Conservation (phyloP, 176 grass and related monocot genomes). For the Coix lacrymajobi region DNA sequence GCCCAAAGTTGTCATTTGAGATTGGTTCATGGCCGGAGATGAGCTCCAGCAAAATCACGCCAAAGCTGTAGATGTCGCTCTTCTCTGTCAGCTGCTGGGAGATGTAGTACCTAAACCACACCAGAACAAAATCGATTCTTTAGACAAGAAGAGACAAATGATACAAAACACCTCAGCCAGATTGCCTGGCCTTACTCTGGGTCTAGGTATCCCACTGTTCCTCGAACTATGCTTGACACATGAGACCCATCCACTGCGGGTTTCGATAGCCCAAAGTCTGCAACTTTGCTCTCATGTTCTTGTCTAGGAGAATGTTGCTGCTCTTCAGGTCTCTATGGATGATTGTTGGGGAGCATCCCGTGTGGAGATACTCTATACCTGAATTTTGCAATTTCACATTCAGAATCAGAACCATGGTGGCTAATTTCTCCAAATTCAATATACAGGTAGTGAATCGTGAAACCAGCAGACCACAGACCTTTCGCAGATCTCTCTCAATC, state of each 20-base stretch:
- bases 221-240: constrained; percentile 82
- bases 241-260: constrained; percentile 63
- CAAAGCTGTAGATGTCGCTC: constrained; percentile 95
- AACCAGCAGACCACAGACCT: constrained; percentile 35
- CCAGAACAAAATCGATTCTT: not conserved
- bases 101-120: constrained; percentile 75
- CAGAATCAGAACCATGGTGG: not conserved
- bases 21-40: constrained; percentile 94
- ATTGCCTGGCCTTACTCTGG: constrained; percentile 69
- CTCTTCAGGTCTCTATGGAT: constrained; percentile 96
- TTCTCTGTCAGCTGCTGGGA: constrained; percentile 97
- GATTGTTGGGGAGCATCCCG: constrained; percentile 90
- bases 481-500: constrained; percentile 98
- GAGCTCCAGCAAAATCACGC: constrained; percentile 88
- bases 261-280: constrained; percentile 91
- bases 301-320: constrained; percentile 92
- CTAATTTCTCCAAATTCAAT: not conserved
- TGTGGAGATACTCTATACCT: constrained; percentile 98
- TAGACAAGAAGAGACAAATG: not conserved
- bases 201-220: constrained; percentile 90
- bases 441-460: not conserved
- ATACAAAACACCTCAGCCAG: not conserved
- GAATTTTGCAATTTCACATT: not conserved
- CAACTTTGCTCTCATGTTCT: constrained; percentile 79
- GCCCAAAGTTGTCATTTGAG: constrained; percentile 85